A percentile compares a stretch with the other conserved stretches of the same genome.
phyloP scores from a whole-genome alignment of 2,329 filamentous ascomycete genomes.

The Calonectria honghensis region DNA sequence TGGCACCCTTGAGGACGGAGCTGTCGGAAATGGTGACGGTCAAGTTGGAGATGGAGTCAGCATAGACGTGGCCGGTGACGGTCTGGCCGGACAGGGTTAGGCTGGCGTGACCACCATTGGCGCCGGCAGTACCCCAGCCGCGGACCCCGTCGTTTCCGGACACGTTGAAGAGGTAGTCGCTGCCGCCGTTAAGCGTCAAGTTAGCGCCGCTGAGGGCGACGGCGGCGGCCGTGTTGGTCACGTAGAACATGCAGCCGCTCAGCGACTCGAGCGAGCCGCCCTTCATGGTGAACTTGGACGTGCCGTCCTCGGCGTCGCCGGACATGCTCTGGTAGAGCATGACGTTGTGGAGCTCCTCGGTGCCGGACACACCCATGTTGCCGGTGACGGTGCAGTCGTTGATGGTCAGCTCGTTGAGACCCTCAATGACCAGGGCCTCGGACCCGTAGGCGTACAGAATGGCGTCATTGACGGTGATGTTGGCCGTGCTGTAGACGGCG shows the following conservation, averaged over 20 bases:
- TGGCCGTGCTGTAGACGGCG: conserved; percentile 42
- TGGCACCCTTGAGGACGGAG: conserved; percentile 33
- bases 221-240: conserved; percentile 40
- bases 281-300: conserved; percentile 40
- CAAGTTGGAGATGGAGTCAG: conserved; percentile 37
- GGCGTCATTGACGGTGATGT: conserved; percentile 39
- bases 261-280: conserved; percentile 37
- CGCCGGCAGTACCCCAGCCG: conserved; percentile 41
- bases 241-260: conserved; percentile 43
- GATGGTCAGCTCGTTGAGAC: conserved; percentile 41
- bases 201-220: conserved; percentile 37
- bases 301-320: conserved; percentile 42
- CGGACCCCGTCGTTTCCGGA: conserved; percentile 40
- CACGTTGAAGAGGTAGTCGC: conserved; percentile 42
- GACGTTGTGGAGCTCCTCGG: conserved; percentile 41
- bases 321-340: conserved; percentile 45
- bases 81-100: conserved; percentile 40
- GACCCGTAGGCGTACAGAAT: conserved; percentile 29
- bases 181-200: conserved; percentile 34
- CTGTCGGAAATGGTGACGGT: conserved; percentile 28
- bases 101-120: conserved; percentile 36
- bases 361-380: conserved; percentile 38
- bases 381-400: conserved; percentile 42
- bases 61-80: conserved; percentile 34
- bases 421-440: conserved; percentile 40